Percentiles rank a stretch among this genome's conserved stretches.
phyloP scores from a whole-genome alignment of 257 asterid genomes.

The Solanum pimpinellifolium region DNA sequence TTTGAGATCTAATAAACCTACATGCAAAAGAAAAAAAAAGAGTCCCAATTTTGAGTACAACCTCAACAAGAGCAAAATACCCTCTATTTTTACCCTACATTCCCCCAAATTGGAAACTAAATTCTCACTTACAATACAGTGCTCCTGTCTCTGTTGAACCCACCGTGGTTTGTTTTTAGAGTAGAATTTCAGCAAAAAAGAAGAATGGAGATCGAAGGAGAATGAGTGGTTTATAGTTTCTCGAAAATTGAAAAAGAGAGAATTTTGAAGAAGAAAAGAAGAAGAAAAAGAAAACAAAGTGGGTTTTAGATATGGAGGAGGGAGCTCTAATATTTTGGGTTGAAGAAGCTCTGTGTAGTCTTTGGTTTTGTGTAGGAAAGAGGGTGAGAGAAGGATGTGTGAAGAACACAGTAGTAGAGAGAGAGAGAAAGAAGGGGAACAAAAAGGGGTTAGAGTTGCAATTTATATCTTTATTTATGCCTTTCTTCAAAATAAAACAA shows the following conservation, averaged over 20 bases:
- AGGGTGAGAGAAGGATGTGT: not conserved
- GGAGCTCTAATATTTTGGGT: not conserved
- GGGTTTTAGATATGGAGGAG: not conserved
- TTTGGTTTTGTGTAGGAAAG: slow-evolving; percentile 1
- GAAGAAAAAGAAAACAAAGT: not conserved
- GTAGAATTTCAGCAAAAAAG: not conserved
- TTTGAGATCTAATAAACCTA: not conserved
- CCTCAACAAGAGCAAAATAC: not conserved
- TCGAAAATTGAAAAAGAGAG: not conserved
- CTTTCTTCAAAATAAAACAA: not conserved
- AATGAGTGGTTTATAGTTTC: not conserved
- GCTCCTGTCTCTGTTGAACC: not conserved
- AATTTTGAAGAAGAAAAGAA: not conserved
- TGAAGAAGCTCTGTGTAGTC: not conserved
- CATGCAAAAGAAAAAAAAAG: not conserved
- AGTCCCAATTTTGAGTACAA: not conserved
- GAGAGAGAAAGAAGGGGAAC: not conserved
- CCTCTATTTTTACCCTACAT: not conserved
- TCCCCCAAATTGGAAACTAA: not conserved
- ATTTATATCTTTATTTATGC: not conserved
- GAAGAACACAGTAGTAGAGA: not conserved
- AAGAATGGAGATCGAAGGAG: not conserved
- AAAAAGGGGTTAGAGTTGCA: not conserved
- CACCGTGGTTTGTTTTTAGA: not conserved
- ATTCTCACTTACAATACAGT: not conserved